Evolutionary conservation across 257 asterid species (phyloP), one percentile per base, ranked within the genome.

Genomic region (Capsicum baccatum): DNA sequence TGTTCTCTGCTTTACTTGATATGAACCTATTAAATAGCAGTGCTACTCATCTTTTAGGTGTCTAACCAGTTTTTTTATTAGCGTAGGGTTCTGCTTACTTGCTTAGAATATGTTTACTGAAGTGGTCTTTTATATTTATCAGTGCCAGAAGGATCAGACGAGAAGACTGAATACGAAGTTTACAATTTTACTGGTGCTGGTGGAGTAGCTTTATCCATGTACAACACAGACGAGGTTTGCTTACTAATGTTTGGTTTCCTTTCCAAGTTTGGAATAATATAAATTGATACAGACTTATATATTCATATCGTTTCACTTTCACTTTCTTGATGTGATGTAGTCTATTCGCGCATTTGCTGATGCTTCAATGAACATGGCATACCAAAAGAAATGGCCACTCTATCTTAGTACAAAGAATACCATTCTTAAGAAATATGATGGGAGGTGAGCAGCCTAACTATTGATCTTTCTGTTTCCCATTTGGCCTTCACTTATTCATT

Each of bases 341-440:
- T 97, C 99, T 11, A 87, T 97, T 82, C 92, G 86, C 84, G 70
- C 99, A 59, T 97, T 97, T 87, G 99, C 97, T 35, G 99, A 97
- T 13, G 94, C 99, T 87, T 97, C 99, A 69, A 95, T 97, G 99
- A 94, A 85, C 90, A 88, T 90, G 59, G 99, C 99, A 44, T 92
- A 85, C 84, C 88, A 85, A 92, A 97, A 97, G 86, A 97, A 95
- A 90, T 97, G 99, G 99, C 99, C 99, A 2, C 89, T 97, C 82
- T 97, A 97, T 89, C 99, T 97, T 85, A 97, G 99, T 92, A 97
- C 99, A 52, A 97, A 97, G 92, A 95, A 97, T 70, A 97, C 99
- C 59, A 97, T 97, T 85, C 95, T 97, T 79, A 97, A 97, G 91
- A 97, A 97, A 88, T 97, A 97, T 89, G 99, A 97, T 87, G 99